Base-by-base conservation (phyloP, 2,329 filamentous ascomycete species). In the Diaporthe capsici region DNA sequence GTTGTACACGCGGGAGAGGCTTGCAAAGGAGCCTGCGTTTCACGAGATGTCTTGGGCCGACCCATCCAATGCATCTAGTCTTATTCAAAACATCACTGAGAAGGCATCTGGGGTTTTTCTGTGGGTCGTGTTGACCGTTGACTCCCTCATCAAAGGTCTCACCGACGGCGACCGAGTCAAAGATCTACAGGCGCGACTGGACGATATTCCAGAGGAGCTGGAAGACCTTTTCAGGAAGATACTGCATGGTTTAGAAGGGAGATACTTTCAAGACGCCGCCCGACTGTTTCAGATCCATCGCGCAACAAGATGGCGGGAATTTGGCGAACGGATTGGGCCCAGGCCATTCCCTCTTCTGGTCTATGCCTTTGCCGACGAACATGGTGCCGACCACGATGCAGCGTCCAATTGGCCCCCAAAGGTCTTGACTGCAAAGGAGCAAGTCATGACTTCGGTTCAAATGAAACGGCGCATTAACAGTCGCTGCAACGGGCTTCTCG, bases 311-410 rank as follows among this genome's bases (percentile, higher is more conserved):
- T 55, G 51, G 51, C 13, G 9, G 5, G 25, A 13, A 55, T 55
- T 28, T 5, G 51, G 25, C 13, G 12, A 4, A 2, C 17, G 8
- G 0, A 3, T 0, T 2, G 10, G 22, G 47, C 2, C 47, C 22
- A 28, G 28, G 28, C 28, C 28, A 28, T 51, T 51, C 1, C 47
- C 47, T 51, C 47, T 51, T 22, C 47, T 51, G 22, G 47, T 51
- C 47, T 51, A 51, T 9, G 22, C 2, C 9, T 51, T 51, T 2
- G 47, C 47, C 2, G 47, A 51, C 22, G 47, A 51, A 12, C 22
- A 51, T 51, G 47, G 47, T 6, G 22, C 47, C 8, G 47, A 51
- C 22, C 47, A 2, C 22, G 47, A 51, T 25, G 17, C 5, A 7
- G n/a, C 47, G 12, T 7, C 17, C 47, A 25, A n/a, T 3, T 51